These are phyloP conservation scores for Termitomyces sp. DNA, from an alignment of 768 basidiomycete species.

Conservation along the genomic window DNA sequence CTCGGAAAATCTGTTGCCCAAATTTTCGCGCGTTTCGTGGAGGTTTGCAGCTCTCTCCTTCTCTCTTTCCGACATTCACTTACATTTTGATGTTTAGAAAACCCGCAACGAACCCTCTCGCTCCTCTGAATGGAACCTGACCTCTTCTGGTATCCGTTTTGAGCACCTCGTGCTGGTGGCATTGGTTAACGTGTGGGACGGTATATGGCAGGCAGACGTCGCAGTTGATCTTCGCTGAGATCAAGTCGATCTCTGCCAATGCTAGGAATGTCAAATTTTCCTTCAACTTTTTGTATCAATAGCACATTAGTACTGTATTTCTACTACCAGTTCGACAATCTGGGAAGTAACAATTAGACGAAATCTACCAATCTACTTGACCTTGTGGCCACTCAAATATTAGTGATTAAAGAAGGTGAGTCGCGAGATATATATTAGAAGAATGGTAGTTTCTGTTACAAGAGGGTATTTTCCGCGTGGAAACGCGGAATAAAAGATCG, in stretches of 20 bases:
- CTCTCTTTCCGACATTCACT: neutral
- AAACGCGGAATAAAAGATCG: neutral
- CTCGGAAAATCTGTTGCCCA: slow-evolving; percentile 38
- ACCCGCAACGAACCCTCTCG: neutral
- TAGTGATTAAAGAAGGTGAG: neutral
- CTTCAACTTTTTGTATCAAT: neutral
- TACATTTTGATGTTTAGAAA: slow-evolving; percentile 2
- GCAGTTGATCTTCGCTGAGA: slow-evolving; percentile 29
- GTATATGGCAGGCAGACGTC: slow-evolving; percentile 51
- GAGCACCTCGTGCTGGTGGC: slow-evolving; percentile 44
- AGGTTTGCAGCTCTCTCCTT: slow-evolving; percentile 27
- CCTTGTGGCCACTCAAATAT: neutral
- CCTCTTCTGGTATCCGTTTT: slow-evolving; percentile 33
- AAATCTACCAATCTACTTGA: neutral
- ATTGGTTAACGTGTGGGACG: slow-evolving; percentile 40
- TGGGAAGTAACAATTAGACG: neutral
- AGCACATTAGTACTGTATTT: neutral
- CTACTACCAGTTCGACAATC: neutral
- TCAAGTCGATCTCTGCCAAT: neutral
- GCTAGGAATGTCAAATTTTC: neutral
- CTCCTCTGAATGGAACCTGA: slow-evolving; percentile 32
- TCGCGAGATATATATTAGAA: neutral
- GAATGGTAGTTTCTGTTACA: neutral
- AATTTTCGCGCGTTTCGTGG: slow-evolving; percentile 37
- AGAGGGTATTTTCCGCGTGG: neutral